Base-by-base conservation (phyloP, 306 rosid species). In the Vicia sativa region DNA sequence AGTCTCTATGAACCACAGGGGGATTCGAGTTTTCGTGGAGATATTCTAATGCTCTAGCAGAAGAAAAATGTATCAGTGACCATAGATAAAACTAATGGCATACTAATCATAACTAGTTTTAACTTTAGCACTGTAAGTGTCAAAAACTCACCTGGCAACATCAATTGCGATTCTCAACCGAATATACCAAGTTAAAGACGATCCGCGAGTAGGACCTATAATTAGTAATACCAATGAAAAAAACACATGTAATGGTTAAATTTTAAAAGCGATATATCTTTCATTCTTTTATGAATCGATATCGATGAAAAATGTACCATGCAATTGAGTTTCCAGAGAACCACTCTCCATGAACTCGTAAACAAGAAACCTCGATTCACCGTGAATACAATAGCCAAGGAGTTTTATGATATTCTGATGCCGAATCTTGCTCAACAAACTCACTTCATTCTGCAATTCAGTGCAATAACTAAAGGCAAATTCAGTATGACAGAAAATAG, bases 21-120 rank as follows among this genome's bases (percentile, higher is more conserved):
- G 93, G 96, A 83, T 83, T 83, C 53, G 84, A 82, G 56, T 87
- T 89, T 82, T 92, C 98, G 6, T 92, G 96, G 70, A 92, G 96
- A 83, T 86, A 86, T 75, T 92, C 96, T 77, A 92, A 71, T 43
- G 92, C 98, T 77, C 98, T 92, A 70, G 28, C 45, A 78, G 49
- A 77, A 29, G 23, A 53, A 71, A 48, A 19, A 72, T 61, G 62
- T 44, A 58, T 49, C 18, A 61, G 52, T 54, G 42, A 62, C 49
- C 62, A 61, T 70, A 41, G 37, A 54, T 60, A 15, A 65, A 48
- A 67, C 39, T 58, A 50, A 25, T 1, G 14, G 31, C 43, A 54
- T 25, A 25, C 15, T 55, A 55, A 6, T 26, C 12, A 3, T 44
- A 67, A 52, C 18, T 41, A 74, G 26, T 15, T 19, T 55, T n/a